Percentiles rank a stretch among this genome's conserved stretches.
Conservation (phyloP, 2,329 filamentous ascomycete genomes). For the Penicillium thymicola region DNA sequence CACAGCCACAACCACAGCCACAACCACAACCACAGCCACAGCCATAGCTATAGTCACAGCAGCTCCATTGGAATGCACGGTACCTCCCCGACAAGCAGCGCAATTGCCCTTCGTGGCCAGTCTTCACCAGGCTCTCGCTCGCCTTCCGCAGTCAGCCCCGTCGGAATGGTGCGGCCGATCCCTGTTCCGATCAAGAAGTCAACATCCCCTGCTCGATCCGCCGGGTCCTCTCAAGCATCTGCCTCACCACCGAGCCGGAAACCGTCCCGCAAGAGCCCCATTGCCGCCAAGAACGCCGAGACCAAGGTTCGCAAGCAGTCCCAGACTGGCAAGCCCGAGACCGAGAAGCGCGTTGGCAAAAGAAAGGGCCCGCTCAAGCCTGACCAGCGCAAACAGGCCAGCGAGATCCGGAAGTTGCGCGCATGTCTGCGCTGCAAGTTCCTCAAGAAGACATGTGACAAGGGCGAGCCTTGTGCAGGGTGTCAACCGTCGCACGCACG, state of each 20-base stretch:
- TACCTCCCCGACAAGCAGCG: slow-evolving; percentile 20
- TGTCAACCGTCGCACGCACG: slow-evolving; percentile 94
- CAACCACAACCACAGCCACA: slow-evolving; percentile 23
- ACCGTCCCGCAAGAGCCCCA: slow-evolving; percentile 67
- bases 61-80: slow-evolving; percentile 22
- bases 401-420: slow-evolving; percentile 91
- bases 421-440: slow-evolving; percentile 97
- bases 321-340: slow-evolving; percentile 74
- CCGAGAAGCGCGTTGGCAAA: slow-evolving; percentile 90
- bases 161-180: slow-evolving; percentile 65
- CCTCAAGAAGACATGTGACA: slow-evolving; percentile 98
- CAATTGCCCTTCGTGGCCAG: slow-evolving; percentile 41
- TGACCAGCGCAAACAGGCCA: slow-evolving; percentile 93
- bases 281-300: slow-evolving; percentile 76
- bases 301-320: slow-evolving; percentile 73
- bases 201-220: slow-evolving; percentile 58
- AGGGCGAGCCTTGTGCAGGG: slow-evolving; percentile 90
- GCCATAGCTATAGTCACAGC: slow-evolving; percentile 3
- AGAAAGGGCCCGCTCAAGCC: slow-evolving; percentile 85
- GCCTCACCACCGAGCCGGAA: slow-evolving; percentile 66
- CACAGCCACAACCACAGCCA: slow-evolving; percentile 6
- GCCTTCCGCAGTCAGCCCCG: slow-evolving; percentile 59
- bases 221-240: slow-evolving; percentile 56
- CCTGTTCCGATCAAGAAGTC: slow-evolving; percentile 47
- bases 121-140: slow-evolving; percentile 44